These are phyloP conservation scores for Dicorynia guianensis DNA, from an alignment of 306 rosid genomes.

Conservation along the genomic window DNA sequence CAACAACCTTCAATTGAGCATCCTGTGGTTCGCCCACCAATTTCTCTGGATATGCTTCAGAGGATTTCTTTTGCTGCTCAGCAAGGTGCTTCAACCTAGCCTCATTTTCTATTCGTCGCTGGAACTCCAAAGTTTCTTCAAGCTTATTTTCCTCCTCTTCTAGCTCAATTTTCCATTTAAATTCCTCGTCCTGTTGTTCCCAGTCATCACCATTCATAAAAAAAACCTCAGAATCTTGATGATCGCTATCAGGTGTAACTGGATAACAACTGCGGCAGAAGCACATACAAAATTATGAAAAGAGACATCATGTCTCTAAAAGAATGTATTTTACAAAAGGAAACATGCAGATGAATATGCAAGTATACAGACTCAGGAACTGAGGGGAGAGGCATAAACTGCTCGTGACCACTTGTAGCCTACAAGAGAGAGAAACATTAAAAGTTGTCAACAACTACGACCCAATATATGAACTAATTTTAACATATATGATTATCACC, in stretches of 20 bases:
- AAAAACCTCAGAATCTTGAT: constrained; percentile 51
- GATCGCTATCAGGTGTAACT: constrained; percentile 48
- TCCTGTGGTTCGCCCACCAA: constrained; percentile 32
- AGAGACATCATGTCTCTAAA: neutral
- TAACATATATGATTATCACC: constrained; percentile 44
- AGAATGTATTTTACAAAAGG: neutral
- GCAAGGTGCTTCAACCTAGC: constrained; percentile 71
- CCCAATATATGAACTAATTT: constrained; percentile 29
- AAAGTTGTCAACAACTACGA: constrained; percentile 5
- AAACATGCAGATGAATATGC: constrained; percentile 27
- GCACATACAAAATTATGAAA: constrained; percentile 11
- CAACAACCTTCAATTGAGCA: constrained; percentile 34
- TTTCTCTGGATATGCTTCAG: constrained; percentile 40
- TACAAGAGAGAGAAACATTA: constrained; percentile 37
- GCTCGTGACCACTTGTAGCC: constrained; percentile 50
- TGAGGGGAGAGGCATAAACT: constrained; percentile 40
- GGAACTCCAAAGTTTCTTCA: constrained; percentile 69
- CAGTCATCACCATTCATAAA: constrained; percentile 48
- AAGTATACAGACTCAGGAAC: constrained; percentile 47
- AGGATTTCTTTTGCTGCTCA: constrained; percentile 61
- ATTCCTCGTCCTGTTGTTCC: constrained; percentile 59
- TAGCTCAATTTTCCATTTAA: constrained; percentile 57
- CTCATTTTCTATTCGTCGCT: constrained; percentile 62
- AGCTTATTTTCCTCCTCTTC: constrained; percentile 71
- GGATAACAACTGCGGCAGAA: constrained; percentile 53